These are phyloP conservation scores for Eucalyptus dawsonii DNA, from an alignment of 345 rosid genomes.

Conservation along the genomic window DNA sequence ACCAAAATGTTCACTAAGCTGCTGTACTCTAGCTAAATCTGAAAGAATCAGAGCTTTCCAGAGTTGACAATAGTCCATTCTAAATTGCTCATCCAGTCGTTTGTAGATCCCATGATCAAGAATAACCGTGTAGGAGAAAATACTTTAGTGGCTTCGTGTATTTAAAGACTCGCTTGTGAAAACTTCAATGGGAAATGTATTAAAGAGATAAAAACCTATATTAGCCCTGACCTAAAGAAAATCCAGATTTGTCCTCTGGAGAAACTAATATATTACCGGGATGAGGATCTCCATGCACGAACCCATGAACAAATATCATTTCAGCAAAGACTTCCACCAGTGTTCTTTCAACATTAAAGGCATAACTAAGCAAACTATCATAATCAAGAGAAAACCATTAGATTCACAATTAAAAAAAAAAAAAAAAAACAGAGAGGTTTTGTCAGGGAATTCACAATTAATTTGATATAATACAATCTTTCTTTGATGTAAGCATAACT, in stretches of 20 bases:
- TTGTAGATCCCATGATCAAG: slow-evolving; percentile 80
- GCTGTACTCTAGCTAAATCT: slow-evolving; percentile 50
- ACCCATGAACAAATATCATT: too few relatives aligned
- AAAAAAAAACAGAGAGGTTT: background rate
- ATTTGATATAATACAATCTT: background rate
- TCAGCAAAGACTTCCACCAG: too few relatives aligned
- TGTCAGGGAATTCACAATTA: background rate
- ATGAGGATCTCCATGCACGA: too few relatives aligned
- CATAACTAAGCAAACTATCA: too few relatives aligned
- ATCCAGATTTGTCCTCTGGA: too few relatives aligned
- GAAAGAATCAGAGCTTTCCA: slow-evolving; percentile 81
- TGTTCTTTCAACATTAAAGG: too few relatives aligned
- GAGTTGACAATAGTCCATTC: slow-evolving; percentile 61
- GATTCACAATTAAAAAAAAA: background rate
- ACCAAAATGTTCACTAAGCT: slow-evolving; percentile 49
- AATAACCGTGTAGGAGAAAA: slow-evolving; percentile 31
- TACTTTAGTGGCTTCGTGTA: background rate
- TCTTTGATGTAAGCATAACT: background rate
- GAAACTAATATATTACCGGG: too few relatives aligned
- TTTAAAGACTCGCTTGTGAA: background rate
- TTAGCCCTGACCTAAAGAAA: too few relatives aligned
- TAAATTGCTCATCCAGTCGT: slow-evolving; percentile 62
- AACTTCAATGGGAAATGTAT: background rate
- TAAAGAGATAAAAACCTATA: background rate
- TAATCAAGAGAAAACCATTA: too few relatives aligned